Conservation (phyloP, 179 eudicot species). For the Nepenthes alata region DNA sequence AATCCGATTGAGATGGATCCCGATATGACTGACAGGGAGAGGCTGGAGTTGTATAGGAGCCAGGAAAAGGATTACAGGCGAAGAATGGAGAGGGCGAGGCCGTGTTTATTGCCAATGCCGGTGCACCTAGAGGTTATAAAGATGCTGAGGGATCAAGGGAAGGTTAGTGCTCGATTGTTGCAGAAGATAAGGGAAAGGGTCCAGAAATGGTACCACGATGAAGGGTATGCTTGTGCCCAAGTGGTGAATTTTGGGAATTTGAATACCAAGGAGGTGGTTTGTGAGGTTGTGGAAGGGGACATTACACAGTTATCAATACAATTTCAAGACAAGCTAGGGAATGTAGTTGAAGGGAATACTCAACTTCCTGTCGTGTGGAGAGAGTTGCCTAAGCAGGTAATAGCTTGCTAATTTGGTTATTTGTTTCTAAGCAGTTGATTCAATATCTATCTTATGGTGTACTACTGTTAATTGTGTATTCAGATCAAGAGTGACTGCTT, state of each 20-base stretch:
- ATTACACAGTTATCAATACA: conserved; percentile 78
- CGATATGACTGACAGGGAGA: conserved; percentile 84
- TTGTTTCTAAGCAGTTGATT: no score
- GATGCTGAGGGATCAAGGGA: conserved; percentile 55
- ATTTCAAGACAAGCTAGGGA: conserved; percentile 96
- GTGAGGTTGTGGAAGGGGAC: conserved; percentile 98
- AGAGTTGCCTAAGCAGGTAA: conserved; percentile 79
- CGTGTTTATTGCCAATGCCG: conserved; percentile 60
- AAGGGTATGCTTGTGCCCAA: conserved; percentile 87
- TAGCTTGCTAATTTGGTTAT: no score
- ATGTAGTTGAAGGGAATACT: conserved; percentile 85
- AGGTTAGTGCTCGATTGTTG: conserved; percentile 65
- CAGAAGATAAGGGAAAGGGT: conserved; percentile 79
- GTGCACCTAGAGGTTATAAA: conserved; percentile 44
- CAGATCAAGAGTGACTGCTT: no score
- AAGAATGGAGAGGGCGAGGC: conserved; percentile 59
- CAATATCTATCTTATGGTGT: no score
- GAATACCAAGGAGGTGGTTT: conserved; percentile 83
- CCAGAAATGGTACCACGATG: conserved; percentile 92
- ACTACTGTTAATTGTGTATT: no score
- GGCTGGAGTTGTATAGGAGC: conserved; percentile 35
- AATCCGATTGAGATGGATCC: conserved; percentile 72
- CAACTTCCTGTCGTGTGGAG: conserved; percentile 46
- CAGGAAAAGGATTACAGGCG: conserved; percentile 70
- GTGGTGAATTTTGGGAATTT: conserved; percentile 92